Percentiles rank a stretch among this genome's conserved stretches.
phyloP scores from a whole-genome alignment of 1,139 yeast species.

The Sporopachydermia cereana region DNA sequence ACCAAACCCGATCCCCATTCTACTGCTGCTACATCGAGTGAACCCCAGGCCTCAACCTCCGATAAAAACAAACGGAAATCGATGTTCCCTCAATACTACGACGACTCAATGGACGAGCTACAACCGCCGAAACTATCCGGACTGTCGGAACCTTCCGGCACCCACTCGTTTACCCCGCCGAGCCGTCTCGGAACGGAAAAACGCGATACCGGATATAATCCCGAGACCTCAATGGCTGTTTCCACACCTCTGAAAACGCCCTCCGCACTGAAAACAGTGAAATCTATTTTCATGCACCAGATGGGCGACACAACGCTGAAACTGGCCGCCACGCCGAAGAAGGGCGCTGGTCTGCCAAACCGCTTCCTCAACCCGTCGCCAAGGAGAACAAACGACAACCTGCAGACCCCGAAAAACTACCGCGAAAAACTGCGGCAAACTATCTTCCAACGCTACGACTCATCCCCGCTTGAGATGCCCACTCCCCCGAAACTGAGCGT shows the following conservation, averaged over 20 bases:
- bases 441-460: slow-evolving; percentile 8
- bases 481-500: slow-evolving; percentile 5
- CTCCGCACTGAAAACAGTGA: background rate
- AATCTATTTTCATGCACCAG: slow-evolving; percentile 21
- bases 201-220: slow-evolving; percentile 8
- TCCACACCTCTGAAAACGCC: background rate
- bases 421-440: slow-evolving; percentile 1
- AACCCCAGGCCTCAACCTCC: background rate
- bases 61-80: background rate
- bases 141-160: slow-evolving; percentile 3
- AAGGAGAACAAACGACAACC: slow-evolving; percentile 7
- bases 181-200: slow-evolving; percentile 12
- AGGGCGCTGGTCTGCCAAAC: slow-evolving; percentile 7
- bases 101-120: background rate
- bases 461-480: background rate
- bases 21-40: background rate
- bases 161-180: slow-evolving; percentile 8
- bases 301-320: slow-evolving; percentile 26
- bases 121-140: slow-evolving; percentile 8
- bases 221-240: slow-evolving; percentile 6
- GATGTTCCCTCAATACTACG: slow-evolving; percentile 1
- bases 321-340: slow-evolving; percentile 23
- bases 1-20: background rate
- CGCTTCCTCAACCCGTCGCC: slow-evolving; percentile 5
- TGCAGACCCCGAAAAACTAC: slow-evolving; percentile 8